Percentiles rank a stretch among this genome's conserved stretches.
These are phyloP conservation scores for Zizania latifolia DNA, from an alignment of 176 grass and related monocot species.

Conservation along the genomic window DNA sequence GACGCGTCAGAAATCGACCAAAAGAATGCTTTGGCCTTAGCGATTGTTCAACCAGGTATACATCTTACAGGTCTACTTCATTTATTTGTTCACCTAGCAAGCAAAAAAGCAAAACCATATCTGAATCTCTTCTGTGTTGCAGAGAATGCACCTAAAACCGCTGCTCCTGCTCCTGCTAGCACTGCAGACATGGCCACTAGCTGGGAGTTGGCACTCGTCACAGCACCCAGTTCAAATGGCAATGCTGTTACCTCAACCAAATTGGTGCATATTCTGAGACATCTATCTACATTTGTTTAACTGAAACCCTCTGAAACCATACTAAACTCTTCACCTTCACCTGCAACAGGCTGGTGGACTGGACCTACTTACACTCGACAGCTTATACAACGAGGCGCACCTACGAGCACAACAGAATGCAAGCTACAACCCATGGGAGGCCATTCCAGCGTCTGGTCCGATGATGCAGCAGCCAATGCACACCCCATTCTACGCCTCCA, in stretches of 20 bases:
- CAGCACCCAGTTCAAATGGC: constrained; percentile 55
- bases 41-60: constrained; percentile 76
- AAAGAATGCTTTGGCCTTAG: constrained; percentile 59
- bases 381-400: constrained; percentile 73
- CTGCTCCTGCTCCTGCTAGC: constrained; percentile 32
- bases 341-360: constrained; percentile 63
- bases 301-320: not conserved
- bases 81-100: not conserved
- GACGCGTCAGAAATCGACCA: constrained; percentile 50
- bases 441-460: constrained; percentile 25
- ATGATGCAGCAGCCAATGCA: constrained; percentile 51
- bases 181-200: constrained; percentile 54
- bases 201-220: constrained; percentile 82
- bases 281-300: not conserved
- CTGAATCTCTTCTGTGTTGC: not conserved
- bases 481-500: constrained; percentile 67
- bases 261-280: constrained; percentile 43
- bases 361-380: constrained; percentile 80
- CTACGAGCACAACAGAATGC: constrained; percentile 45
- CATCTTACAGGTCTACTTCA: not conserved
- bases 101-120: not conserved
- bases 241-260: constrained; percentile 56
- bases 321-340: not conserved
- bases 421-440: constrained; percentile 87
- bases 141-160: constrained; percentile 49